Percentiles rank a stretch among this genome's conserved stretches.
Conservation (phyloP, 345 rosid genomes). For the Citrus australasica region DNA sequence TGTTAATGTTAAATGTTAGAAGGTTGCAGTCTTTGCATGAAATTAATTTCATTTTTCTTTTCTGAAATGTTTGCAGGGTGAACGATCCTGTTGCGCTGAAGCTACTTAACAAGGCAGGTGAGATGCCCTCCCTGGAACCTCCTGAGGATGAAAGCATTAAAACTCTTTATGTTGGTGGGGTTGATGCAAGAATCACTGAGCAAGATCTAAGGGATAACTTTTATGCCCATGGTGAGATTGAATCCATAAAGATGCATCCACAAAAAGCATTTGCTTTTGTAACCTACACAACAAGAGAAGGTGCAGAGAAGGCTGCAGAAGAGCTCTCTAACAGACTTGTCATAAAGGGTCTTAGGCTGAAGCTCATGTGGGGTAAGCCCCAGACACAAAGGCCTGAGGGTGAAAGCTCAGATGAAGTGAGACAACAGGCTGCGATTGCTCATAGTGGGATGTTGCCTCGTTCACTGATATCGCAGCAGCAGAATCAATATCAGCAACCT, state of each 20-base stretch:
- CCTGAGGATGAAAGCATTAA: slow-evolving; percentile 89
- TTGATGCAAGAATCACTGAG: slow-evolving; percentile 76
- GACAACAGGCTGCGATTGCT: slow-evolving; percentile 63
- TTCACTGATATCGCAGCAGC: slow-evolving; percentile 87
- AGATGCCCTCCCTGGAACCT: slow-evolving; percentile 89
- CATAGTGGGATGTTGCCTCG: slow-evolving; percentile 86
- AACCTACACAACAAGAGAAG: slow-evolving; percentile 92
- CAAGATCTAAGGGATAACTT: slow-evolving; percentile 89
- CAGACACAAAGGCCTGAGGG: slow-evolving; percentile 74
- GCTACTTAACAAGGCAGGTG: slow-evolving; percentile 93
- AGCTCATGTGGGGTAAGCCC: slow-evolving; percentile 95
- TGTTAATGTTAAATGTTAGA: not conserved
- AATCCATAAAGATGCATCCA: slow-evolving; percentile 77
- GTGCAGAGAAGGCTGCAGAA: slow-evolving; percentile 93
- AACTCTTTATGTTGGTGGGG: slow-evolving; percentile 91
- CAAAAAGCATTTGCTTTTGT: slow-evolving; percentile 93
- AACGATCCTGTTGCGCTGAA: slow-evolving; percentile 94
- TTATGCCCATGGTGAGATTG: slow-evolving; percentile 90
- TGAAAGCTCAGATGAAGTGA: slow-evolving; percentile 63
- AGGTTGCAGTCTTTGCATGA: not conserved
- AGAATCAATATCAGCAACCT: slow-evolving; percentile 46
- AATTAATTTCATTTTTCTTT: not conserved
- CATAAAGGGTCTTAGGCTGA: slow-evolving; percentile 83
- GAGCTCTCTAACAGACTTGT: slow-evolving; percentile 88
- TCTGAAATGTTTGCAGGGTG: slow-evolving; percentile 46